Conservation (phyloP, 139 green algal species). For the Chlamydomonas sp. region DNA sequence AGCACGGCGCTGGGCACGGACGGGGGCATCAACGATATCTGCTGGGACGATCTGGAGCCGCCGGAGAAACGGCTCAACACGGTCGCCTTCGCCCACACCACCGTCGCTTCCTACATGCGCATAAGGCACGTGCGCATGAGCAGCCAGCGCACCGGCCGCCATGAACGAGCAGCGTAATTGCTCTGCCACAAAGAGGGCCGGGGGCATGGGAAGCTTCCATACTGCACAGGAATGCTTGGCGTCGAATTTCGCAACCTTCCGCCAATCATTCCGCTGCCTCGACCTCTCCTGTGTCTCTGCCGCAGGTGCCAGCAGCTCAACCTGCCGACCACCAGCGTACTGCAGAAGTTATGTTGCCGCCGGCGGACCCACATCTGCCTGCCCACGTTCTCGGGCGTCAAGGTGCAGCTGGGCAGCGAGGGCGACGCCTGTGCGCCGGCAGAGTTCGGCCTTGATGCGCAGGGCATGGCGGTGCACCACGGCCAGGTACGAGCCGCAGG, state of each 20-base stretch:
- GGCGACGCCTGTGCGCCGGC: no score
- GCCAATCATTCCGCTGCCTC: neutral
- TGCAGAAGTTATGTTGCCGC: conserved; percentile 32
- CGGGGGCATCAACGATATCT: conserved; percentile 43
- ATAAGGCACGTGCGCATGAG: neutral
- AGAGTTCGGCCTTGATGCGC: no score
- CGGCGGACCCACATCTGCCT: neutral
- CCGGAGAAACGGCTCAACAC: conserved; percentile 28
- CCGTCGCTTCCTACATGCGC: conserved; percentile 9
- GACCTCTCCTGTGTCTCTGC: neutral
- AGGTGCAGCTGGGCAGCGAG: neutral
- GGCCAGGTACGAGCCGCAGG: neutral
- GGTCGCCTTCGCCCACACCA: conserved; percentile 6
- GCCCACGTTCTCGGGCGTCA: neutral
- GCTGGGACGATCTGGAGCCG: conserved; percentile 44
- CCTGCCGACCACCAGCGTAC: conserved; percentile 4
- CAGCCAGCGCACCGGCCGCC: neutral
- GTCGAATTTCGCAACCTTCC: neutral
- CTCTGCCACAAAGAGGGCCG: no score
- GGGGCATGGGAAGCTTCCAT: no score
- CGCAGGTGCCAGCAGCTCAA: conserved; percentile 27
- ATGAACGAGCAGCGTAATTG: neutral
- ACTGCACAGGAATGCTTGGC: no score
- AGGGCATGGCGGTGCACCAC: neutral
- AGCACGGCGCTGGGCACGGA: neutral